Conservation (phyloP, 2,329 filamentous ascomycete genomes). For the Botryotinia calthae region DNA sequence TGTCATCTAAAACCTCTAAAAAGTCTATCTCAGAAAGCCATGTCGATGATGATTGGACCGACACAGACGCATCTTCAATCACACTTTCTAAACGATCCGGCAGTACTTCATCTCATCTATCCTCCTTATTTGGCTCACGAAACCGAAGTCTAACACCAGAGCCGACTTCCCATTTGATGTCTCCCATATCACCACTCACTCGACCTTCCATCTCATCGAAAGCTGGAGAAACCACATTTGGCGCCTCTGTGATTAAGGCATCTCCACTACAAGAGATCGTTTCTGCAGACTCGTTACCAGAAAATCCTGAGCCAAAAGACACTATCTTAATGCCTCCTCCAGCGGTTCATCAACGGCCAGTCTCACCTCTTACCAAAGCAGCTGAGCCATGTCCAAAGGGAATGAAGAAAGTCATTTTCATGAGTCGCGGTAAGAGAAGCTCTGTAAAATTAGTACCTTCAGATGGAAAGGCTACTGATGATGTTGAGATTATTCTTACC, state of each 20-base stretch:
- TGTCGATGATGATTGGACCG: constrained; percentile 10
- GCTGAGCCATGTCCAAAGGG: neutral
- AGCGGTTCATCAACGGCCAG: neutral
- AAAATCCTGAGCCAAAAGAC: constrained; percentile 10
- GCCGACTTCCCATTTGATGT: neutral
- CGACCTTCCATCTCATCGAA: neutral
- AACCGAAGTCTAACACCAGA: neutral
- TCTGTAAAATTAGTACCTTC: constrained; percentile 15
- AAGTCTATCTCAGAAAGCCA: neutral
- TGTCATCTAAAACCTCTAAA: neutral
- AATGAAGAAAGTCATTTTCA: constrained; percentile 9
- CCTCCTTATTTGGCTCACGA: constrained; percentile 13
- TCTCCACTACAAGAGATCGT: constrained; percentile 9
- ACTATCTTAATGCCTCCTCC: constrained; percentile 11
- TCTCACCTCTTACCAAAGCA: neutral
- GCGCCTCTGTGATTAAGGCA: neutral
- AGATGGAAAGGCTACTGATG: neutral
- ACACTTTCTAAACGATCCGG: neutral
- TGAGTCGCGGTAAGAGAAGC: constrained; percentile 11
- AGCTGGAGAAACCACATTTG: neutral
- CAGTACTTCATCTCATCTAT: constrained; percentile 4
- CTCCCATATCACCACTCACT: constrained; percentile 9
- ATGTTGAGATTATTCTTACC: constrained; percentile 10
- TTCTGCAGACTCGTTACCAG: constrained; percentile 14
- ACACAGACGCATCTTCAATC: constrained; percentile 11